A percentile compares a stretch with the other conserved stretches of the same genome.
phyloP scores from a whole-genome alignment of 768 basidiomycete genomes.

The Suillus variegatus region DNA sequence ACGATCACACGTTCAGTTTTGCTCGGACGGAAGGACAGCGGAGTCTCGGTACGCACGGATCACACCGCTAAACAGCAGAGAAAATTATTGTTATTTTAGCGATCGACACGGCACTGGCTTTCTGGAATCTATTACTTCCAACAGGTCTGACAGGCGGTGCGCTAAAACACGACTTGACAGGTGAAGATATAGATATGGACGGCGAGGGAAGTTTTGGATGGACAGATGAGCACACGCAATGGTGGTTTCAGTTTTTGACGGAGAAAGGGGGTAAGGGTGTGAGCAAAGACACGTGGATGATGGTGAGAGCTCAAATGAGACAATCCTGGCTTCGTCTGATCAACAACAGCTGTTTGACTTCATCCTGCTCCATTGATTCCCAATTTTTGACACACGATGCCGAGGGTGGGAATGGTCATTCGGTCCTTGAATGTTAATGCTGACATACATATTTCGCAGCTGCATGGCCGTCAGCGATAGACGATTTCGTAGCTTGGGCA shows the following conservation, averaged over 20 bases:
- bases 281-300: slow-evolving; percentile 87
- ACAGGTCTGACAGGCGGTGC: slow-evolving; percentile 71
- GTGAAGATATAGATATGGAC: slow-evolving; percentile 51
- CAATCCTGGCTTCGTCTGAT: slow-evolving; percentile 11
- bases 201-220: slow-evolving; percentile 52
- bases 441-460: slow-evolving; percentile 41
- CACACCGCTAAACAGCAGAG: background rate
- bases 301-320: slow-evolving; percentile 49
- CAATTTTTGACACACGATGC: slow-evolving; percentile 72
- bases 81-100: slow-evolving; percentile 35
- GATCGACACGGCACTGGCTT: slow-evolving; percentile 70
- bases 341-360: slow-evolving; percentile 72
- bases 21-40: slow-evolving; percentile 75
- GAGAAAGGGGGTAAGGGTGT: slow-evolving; percentile 71
- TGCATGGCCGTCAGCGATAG: slow-evolving; percentile 87
- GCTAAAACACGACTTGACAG: slow-evolving; percentile 44
- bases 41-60: slow-evolving; percentile 59
- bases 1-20: slow-evolving; percentile 81
- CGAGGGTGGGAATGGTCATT: slow-evolving; percentile 54
- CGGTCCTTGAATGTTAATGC: slow-evolving; percentile 3
- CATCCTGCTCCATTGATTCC: slow-evolving; percentile 69
- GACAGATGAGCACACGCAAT: slow-evolving; percentile 58
- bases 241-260: slow-evolving; percentile 80
- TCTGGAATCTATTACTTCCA: slow-evolving; percentile 78
- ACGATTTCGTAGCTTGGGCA: slow-evolving; percentile 78